Evolutionary conservation across 202 grass and related monocot species (phyloP), one percentile per base, ranked within the genome.

Genomic region (Panicum hallii): DNA sequence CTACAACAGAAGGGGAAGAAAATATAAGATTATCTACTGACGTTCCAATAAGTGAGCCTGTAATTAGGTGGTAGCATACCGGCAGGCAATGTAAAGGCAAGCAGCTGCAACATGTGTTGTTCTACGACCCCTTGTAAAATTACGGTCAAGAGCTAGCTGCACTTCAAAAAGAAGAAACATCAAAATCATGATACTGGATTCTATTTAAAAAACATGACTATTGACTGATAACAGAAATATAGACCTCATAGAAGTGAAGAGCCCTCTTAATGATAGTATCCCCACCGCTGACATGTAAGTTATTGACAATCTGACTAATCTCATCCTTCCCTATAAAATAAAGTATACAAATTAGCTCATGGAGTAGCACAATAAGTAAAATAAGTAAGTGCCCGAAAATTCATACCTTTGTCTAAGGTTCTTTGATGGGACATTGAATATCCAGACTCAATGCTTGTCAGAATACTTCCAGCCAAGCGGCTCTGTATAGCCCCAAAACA

Each of bases 61-160:
- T 43, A 65, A 87, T 81, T 57, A 71, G 40, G 47, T 12, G 16
- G 5, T 9, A 66, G 40, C 83, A 56, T 90, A 92, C 93, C 93
- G 81, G 87, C 95, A 98, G 53, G 96, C 96, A 70, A 98, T 95
- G 82, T 98, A 98, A 85, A 98, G 89, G 54, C 95, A 98, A 80
- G 93, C 89, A 83, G 93, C 95, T 79, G 91, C 95, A 90, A 95
- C 95, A 67, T 95, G 89, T 55, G 89, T 62, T 87, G 91, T 90
- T 88, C 86, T 90, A 78, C 93, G 93, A 5, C 95, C 93, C 83
- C 72, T 98, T 55, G 95, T 98, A 86, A 98, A 98, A 84, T 89
- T 93, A 68, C 93, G 88, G 69, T 95, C 95, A 36, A 98, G 60
- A 48, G 85, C 92, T 90, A 98, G 85, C 95, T 98, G 83, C 84